Conservation (phyloP, 2,329 filamentous ascomycete genomes). For the Bipolaris victoriae region DNA sequence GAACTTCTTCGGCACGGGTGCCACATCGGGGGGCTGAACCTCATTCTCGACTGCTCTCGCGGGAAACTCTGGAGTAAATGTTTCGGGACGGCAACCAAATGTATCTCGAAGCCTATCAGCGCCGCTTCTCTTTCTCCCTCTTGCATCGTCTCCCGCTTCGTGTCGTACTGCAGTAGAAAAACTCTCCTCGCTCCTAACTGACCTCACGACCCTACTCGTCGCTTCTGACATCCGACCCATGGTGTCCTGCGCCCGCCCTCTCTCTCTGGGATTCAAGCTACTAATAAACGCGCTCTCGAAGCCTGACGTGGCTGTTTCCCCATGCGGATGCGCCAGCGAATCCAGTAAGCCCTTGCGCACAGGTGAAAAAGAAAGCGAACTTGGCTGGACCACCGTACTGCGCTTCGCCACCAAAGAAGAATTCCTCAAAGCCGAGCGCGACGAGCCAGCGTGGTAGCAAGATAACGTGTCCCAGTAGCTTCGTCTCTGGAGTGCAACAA, state of each 20-base stretch:
- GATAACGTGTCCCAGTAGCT: constrained; percentile 2
- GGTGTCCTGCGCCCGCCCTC: neutral
- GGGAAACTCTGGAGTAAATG: neutral
- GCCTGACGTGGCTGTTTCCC: neutral
- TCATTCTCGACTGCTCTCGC: neutral
- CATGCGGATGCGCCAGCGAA: neutral
- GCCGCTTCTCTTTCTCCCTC: neutral
- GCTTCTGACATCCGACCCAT: neutral
- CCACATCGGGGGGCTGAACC: neutral
- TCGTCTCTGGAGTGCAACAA: neutral
- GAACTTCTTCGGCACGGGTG: constrained; percentile 1
- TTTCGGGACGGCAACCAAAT: constrained; percentile 3
- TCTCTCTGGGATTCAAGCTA: neutral
- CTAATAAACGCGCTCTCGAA: neutral
- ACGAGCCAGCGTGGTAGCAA: neutral
- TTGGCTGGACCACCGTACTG: neutral
- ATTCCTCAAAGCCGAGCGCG: neutral
- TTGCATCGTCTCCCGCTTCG: neutral
- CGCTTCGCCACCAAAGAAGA: neutral
- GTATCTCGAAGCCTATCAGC: neutral
- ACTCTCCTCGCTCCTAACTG: neutral
- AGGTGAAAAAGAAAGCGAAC: neutral
- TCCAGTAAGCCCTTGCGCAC: neutral
- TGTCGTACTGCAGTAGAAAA: neutral
- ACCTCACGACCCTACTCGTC: neutral